A percentile compares a stretch with the other conserved stretches of the same genome.
Evolutionary conservation across 768 basidiomycete species (phyloP).

Genomic region (Neoboletus subvelutipes): DNA sequence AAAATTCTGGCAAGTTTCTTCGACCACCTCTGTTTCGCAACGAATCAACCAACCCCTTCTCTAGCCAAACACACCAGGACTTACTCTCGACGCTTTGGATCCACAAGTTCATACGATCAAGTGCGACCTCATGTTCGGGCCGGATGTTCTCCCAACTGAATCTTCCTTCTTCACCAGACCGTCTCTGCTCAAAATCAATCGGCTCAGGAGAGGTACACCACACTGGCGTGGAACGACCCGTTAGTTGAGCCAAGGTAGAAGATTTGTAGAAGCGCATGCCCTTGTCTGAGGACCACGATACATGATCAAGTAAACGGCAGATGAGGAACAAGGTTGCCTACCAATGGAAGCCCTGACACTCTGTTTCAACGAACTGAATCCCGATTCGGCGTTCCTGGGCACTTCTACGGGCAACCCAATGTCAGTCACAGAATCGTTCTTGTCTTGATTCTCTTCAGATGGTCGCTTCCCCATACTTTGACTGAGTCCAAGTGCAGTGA

Average conservation of each 20-base stretch:
- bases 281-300: constrained; percentile 48
- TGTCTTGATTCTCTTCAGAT: constrained; percentile 7
- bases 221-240: constrained; percentile 30
- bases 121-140: constrained; percentile 30
- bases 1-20: constrained; percentile 77
- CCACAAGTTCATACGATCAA: constrained; percentile 79
- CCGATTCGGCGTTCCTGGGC: constrained; percentile 35
- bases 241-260: constrained; percentile 47
- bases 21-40: constrained; percentile 62
- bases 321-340: constrained; percentile 31
- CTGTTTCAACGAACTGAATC: constrained; percentile 57
- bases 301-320: background rate
- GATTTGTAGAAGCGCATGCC: constrained; percentile 68
- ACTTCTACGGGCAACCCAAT: constrained; percentile 28
- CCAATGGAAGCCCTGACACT: constrained; percentile 75
- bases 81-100: constrained; percentile 80
- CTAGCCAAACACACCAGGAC: constrained; percentile 28
- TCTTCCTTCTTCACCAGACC: constrained; percentile 33
- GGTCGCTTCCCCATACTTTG: constrained; percentile 10
- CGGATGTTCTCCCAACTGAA: constrained; percentile 37
- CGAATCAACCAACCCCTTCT: background rate
- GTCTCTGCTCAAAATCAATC: constrained; percentile 33
- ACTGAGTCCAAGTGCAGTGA: constrained; percentile 13
- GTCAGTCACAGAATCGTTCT: constrained; percentile 17
- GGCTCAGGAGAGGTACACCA: constrained; percentile 33